phyloP scores from a whole-genome alignment of 2,329 filamentous ascomycete genomes.

The Colletotrichum chrysophilum region DNA sequence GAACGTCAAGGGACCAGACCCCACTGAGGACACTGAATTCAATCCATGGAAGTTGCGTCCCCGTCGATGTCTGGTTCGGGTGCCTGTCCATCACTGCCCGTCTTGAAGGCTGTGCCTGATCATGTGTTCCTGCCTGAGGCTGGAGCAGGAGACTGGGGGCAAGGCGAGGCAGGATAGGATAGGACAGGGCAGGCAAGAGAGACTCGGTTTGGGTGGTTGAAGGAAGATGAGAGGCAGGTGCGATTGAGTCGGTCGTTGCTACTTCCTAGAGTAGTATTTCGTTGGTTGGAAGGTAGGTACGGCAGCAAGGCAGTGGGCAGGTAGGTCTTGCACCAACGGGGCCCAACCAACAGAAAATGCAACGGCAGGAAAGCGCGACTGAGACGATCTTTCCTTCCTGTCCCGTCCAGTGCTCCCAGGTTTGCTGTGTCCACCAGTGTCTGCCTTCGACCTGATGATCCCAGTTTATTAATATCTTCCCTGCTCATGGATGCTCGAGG shows the following conservation, averaged over 20 bases:
- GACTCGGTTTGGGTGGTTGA: background rate
- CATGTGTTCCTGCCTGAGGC: background rate
- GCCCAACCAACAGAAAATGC: background rate
- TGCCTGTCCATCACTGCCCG: background rate
- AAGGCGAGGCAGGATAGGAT: background rate
- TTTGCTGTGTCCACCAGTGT: background rate
- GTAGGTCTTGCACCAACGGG: background rate
- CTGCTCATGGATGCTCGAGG: background rate
- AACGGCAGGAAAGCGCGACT: background rate
- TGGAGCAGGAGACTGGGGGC: background rate
- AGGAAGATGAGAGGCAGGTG: background rate
- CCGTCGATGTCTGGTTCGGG: background rate
- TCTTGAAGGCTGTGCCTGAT: background rate
- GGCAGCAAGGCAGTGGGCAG: background rate
- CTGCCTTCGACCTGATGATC: background rate
- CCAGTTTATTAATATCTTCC: background rate
- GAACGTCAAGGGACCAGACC: background rate
- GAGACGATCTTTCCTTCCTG: background rate
- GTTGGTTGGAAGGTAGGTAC: background rate
- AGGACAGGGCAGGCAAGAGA: background rate
- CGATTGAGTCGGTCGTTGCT: background rate
- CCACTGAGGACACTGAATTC: background rate
- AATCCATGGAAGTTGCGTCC: background rate
- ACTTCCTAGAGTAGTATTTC: background rate
- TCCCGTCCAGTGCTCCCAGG: background rate